These are phyloP conservation scores for Solanum pinnatisectum DNA, from an alignment of 257 asterid genomes.

Conservation along the genomic window DNA sequence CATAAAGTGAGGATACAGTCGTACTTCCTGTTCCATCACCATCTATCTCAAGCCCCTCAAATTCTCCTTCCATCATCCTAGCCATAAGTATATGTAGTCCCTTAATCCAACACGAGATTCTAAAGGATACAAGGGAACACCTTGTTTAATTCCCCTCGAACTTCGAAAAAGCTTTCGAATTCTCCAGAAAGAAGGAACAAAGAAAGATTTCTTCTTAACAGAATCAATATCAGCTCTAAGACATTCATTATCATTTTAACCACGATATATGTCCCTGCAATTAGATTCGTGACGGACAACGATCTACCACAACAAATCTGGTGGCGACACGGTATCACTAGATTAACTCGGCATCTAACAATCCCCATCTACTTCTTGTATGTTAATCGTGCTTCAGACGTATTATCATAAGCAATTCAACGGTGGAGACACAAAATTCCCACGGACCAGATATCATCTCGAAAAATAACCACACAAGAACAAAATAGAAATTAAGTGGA, in stretches of 20 bases:
- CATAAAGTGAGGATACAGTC: neutral
- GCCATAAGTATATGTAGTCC: neutral
- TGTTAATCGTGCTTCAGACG: neutral
- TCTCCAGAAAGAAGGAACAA: neutral
- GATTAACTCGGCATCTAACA: neutral
- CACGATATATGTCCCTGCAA: neutral
- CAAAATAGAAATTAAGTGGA: neutral
- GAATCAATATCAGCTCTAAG: neutral
- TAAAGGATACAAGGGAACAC: neutral
- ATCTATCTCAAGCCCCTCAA: neutral
- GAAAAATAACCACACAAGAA: neutral
- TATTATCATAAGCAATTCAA: neutral
- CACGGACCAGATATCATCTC: neutral
- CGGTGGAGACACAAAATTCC: neutral
- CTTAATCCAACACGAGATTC: neutral
- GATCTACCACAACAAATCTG: neutral
- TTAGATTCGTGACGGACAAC: neutral
- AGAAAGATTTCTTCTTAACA: neutral
- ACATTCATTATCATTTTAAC: neutral
- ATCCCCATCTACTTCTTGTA: neutral
- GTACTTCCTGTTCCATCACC: neutral
- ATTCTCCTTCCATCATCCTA: neutral
- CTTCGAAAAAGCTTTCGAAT: neutral
- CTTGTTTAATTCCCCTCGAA: neutral
- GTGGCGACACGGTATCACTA: neutral